These are phyloP conservation scores for Oryza nivara DNA, from an alignment of 176 grass and related monocot species.

Conservation along the genomic window DNA sequence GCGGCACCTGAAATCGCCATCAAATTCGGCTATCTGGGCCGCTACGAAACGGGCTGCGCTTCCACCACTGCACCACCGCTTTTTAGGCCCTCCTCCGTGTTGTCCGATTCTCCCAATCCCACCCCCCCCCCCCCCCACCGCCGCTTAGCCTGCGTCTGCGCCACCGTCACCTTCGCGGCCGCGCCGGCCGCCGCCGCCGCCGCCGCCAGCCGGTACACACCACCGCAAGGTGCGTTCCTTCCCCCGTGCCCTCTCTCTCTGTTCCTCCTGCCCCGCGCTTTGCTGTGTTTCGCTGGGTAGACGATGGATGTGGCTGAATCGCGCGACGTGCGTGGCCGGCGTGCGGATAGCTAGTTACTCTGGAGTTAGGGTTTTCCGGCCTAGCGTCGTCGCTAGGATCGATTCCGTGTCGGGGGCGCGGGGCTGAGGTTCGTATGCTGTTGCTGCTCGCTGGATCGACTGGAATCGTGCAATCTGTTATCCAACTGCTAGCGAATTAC, in stretches of 20 bases:
- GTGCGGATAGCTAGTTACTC: neutral
- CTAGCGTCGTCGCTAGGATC: neutral
- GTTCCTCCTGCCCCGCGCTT: neutral
- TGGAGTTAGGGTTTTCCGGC: slow-evolving; percentile 14
- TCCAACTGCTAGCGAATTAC: neutral
- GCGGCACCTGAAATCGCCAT: neutral
- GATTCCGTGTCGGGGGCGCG: neutral
- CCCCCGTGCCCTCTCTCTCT: no score
- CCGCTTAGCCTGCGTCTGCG: neutral
- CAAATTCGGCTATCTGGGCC: neutral
- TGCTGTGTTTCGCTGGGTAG: neutral
- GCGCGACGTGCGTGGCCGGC: neutral
- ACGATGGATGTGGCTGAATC: neutral
- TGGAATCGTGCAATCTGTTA: neutral
- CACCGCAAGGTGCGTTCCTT: neutral
- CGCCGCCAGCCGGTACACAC: neutral
- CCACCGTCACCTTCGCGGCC: neutral
- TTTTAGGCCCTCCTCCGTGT: no score
- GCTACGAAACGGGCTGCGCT: neutral
- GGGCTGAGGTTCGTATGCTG: neutral
- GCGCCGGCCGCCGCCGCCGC: neutral
- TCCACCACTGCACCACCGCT: neutral
- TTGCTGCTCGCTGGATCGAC: neutral
- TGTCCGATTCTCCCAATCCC: neutral
- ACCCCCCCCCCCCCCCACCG: neutral